A percentile compares a stretch with the other conserved stretches of the same genome.
Evolutionary conservation across 2,329 filamentous ascomycete species (phyloP).

Genomic region (Fusarium decemcellulare): DNA sequence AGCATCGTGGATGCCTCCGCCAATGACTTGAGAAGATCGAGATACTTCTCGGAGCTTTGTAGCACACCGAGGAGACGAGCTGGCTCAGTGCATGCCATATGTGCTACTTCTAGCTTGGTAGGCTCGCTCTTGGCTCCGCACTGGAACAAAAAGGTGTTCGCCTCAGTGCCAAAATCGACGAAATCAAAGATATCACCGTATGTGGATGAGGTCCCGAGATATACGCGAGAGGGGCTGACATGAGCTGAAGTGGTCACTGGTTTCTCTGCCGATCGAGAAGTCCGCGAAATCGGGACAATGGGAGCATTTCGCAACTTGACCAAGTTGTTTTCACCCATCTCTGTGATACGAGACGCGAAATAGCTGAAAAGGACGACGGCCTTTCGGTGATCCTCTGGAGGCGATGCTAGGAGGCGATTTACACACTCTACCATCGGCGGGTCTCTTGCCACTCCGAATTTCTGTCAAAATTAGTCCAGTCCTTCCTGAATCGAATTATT

Average conservation of each 20-base stretch:
- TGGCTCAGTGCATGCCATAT: conserved; percentile 87
- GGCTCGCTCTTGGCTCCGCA: conserved; percentile 94
- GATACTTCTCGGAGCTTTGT: conserved; percentile 87
- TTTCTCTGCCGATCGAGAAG: conserved; percentile 57
- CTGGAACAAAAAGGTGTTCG: conserved; percentile 89
- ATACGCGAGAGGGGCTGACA: conserved; percentile 81
- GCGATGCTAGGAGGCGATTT: conserved; percentile 77
- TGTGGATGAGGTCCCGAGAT: conserved; percentile 78
- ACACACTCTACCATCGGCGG: conserved; percentile 85
- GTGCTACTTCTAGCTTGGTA: conserved; percentile 86
- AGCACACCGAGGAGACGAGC: conserved; percentile 85
- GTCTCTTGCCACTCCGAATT: conserved; percentile 88
- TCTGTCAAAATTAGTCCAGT: conserved; percentile 54
- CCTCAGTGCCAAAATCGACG: conserved; percentile 90
- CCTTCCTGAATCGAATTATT: neutral
- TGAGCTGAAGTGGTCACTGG: conserved; percentile 47
- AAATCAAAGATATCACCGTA: conserved; percentile 97
- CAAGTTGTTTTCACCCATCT: conserved; percentile 75
- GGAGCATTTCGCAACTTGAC: conserved; percentile 73
- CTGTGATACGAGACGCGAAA: conserved; percentile 81
- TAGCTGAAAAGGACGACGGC: conserved; percentile 86
- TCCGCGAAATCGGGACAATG: conserved; percentile 78
- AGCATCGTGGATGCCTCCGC: conserved; percentile 79
- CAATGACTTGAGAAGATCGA: conserved; percentile 84
- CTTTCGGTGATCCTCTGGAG: conserved; percentile 76